Evolutionary conservation across 371 early-diverging fungal genomes (phyloP), one percentile per base, ranked within the genome.

Genomic region (Apophysomyces sp.): DNA sequence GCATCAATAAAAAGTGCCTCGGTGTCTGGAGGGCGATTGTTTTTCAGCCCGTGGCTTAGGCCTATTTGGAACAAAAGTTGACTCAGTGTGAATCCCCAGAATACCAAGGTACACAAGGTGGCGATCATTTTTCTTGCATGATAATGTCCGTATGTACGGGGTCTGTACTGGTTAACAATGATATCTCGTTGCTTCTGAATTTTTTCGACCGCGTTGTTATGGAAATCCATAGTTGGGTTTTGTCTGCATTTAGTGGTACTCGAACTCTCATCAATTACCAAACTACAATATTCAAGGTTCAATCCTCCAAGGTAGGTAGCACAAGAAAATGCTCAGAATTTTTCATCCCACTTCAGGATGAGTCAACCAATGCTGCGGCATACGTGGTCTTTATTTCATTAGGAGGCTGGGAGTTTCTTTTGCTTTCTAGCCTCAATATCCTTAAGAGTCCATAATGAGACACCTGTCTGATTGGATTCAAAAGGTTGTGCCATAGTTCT

Each of bases 401-500:
- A 54, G 24, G 55, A n/a, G 24, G 55, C 63, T 27, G 62, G 11
- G 29, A 36, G 26, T 32, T 58, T 66, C 26, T 68, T 69, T 34
- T 86, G 86, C 11, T 44, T 44, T 58, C 73, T 66, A 26, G 76
- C 65, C 29, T 80, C 77, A 27, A 89, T 85, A 62, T 89, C 88
- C 57, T 86, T 81, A 5, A 82, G 37, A 0, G 85, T 82, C 87
- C 87, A 87, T 55, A 89, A 58, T 27, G 84, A 84, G 5, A 86
- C 81, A 3, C 87, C 86, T 6, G 83, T 70, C 71, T 89, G 86
- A 6, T 75, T 80, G 7, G 81, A 69, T 67, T 95, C 97, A 60
- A 94, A 89, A 0, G 97, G 97, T 71, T 99, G 99, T 0, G 99
- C 98, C 97, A 99, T 99, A 15, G 89, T 81, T 67, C 96, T 86